Evolutionary conservation across 345 rosid genomes (phyloP), one percentile per base, ranked within the genome.

Genomic region (Trapa bicornis): DNA sequence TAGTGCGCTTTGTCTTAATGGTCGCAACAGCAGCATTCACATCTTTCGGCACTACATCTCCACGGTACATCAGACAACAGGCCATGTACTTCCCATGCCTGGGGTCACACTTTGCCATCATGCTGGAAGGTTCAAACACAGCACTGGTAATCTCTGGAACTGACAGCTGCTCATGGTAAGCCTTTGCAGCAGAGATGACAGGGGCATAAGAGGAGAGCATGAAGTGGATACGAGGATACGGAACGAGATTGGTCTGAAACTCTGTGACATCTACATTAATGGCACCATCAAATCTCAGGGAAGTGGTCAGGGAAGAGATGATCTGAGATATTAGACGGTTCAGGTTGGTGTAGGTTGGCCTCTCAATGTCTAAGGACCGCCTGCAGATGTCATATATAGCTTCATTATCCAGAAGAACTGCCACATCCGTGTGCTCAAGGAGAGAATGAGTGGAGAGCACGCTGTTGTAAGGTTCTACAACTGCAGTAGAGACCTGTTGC

Each of bases 41-140:
- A 60, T 89, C 91, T 80, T 89, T 89, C 1, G 93, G 93, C 8
- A 87, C 91, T 33, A 87, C 85, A 63, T 87, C 96, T 62, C 96
- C 93, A 35, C 91, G 84, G 68, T 84, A 87, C 96, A 87, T 89
- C 74, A 87, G 79, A 75, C 89, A 89, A 54, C 96, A 89, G 47
- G 91, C 91, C 91, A 87, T 89, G 81, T 87, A 87, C 73, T 89
- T 89, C 64, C 92, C 96, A 2, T 87, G 92, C 78, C 96, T 81
- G 22, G 92, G 92, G 72, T 89, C 92, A 72, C 91, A 89, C 81
- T 87, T 87, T 61, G 91, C 91, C 93, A 87, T 89, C 96, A 85
- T 87, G 71, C 81, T 87, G 17, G 90, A 81, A 33, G 92, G 96
- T 66, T 89, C 90, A 73, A 89, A 89, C 68, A 87, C 92, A 37